These are phyloP conservation scores for Yamagishiella unicocca DNA, from an alignment of 139 green algal species.

Conservation along the genomic window DNA sequence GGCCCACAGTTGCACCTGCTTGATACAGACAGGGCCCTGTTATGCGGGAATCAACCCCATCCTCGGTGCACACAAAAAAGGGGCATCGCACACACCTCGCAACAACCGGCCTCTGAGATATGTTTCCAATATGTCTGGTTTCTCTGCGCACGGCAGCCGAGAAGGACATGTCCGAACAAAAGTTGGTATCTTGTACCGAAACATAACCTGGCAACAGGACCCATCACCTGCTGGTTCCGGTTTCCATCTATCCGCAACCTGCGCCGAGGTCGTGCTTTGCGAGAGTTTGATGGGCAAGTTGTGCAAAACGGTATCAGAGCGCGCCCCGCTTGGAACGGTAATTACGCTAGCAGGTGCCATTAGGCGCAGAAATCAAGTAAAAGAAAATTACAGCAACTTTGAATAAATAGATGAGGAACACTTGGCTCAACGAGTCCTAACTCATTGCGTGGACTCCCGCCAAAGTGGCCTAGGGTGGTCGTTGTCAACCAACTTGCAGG, in stretches of 20 bases:
- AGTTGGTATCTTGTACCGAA: not conserved
- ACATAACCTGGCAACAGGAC: too few species aligned
- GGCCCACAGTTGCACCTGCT: not conserved
- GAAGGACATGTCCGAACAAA: not conserved
- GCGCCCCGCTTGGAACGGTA: not conserved
- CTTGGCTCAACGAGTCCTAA: too few species aligned
- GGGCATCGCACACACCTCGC: too few species aligned
- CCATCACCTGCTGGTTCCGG: not conserved
- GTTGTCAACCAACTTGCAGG: too few species aligned
- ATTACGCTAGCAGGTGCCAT: constrained; percentile 7
- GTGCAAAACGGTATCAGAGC: not conserved
- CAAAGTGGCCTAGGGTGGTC: too few species aligned
- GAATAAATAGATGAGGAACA: too few species aligned
- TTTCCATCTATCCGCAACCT: not conserved
- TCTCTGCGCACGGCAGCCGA: not conserved
- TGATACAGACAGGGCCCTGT: too few species aligned
- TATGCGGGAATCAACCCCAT: not conserved
- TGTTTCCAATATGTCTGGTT: not conserved
- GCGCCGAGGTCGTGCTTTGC: not conserved
- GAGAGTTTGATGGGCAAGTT: constrained; percentile 26
- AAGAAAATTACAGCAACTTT: too few species aligned
- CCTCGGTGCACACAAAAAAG: too few species aligned
- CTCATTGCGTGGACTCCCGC: too few species aligned
- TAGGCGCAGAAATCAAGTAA: too few species aligned
- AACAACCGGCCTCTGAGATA: not conserved